Evolutionary conservation across 352 stramenopile species (phyloP).

Genomic region (Phytophthora chlamydospora): DNA sequence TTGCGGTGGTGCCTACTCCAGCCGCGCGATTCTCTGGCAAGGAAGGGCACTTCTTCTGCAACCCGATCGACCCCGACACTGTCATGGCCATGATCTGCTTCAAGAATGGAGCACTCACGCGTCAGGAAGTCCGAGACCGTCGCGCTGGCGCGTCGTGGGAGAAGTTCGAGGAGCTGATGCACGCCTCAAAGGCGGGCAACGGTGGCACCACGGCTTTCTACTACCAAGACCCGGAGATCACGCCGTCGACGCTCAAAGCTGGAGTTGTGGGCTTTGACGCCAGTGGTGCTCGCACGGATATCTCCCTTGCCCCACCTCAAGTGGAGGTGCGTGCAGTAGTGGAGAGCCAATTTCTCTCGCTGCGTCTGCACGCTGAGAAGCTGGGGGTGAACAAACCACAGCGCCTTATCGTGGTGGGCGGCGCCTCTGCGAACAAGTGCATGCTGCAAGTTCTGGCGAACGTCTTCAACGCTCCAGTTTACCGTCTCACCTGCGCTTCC

Average conservation of each 20-base stretch:
- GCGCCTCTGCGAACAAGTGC: slow-evolving; percentile 57
- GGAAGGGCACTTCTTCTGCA: slow-evolving; percentile 87
- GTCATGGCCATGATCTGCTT: slow-evolving; percentile 90
- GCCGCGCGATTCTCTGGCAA: slow-evolving; percentile 52
- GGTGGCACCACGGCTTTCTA: slow-evolving; percentile 60
- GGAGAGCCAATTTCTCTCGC: slow-evolving; percentile 67
- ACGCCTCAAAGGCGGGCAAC: slow-evolving; percentile 49
- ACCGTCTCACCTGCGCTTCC: slow-evolving; percentile 42
- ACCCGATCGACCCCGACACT: slow-evolving; percentile 71
- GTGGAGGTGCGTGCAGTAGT: slow-evolving; percentile 65
- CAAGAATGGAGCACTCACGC: slow-evolving; percentile 83
- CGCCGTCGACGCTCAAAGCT: slow-evolving; percentile 48
- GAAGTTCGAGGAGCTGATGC: slow-evolving; percentile 60
- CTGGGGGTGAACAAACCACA: slow-evolving; percentile 54
- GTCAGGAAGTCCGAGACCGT: slow-evolving; percentile 63
- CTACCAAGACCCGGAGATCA: slow-evolving; percentile 74
- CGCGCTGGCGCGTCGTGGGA: slow-evolving; percentile 50
- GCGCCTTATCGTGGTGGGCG: slow-evolving; percentile 71
- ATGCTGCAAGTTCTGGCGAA: slow-evolving; percentile 69
- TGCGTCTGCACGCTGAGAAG: slow-evolving; percentile 60
- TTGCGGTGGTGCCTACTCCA: slow-evolving; percentile 54
- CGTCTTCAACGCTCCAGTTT: slow-evolving; percentile 63
- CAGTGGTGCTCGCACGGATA: slow-evolving; percentile 28
- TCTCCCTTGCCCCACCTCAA: slow-evolving; percentile 19
- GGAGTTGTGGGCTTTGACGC: slow-evolving; percentile 55